Evolutionary conservation across 805 yeast genomes (phyloP).

Genomic region (Alloascoidea africana): DNA sequence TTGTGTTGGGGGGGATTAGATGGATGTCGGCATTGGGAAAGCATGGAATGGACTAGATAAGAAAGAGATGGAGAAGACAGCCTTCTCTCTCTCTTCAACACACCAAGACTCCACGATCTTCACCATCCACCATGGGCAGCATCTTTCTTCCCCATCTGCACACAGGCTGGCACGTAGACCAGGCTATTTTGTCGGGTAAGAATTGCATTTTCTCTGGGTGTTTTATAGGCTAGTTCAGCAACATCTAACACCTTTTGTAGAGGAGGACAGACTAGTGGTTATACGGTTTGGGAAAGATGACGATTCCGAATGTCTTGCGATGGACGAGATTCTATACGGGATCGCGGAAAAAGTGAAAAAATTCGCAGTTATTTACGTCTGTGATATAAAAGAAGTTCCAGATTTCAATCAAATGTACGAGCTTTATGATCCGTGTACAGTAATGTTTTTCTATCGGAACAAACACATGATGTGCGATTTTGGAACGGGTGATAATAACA

Average conservation of each 20-base stretch:
- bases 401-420: conserved; percentile 90
- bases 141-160: conserved; percentile 67
- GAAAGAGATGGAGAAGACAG: too few species aligned
- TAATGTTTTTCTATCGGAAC: conserved; percentile 88
- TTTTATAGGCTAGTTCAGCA: neutral
- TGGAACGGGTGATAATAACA: conserved; percentile 96
- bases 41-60: too few species aligned
- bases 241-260: conserved; percentile 17
- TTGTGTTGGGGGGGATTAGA: too few species aligned
- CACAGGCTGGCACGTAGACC: conserved; percentile 96
- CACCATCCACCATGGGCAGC: conserved; percentile 81
- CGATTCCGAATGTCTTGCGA: conserved; percentile 67
- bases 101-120: too few species aligned
- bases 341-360: conserved; percentile 75
- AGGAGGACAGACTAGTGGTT: conserved; percentile 77
- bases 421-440: conserved; percentile 74
- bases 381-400: conserved; percentile 80
- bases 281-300: conserved; percentile 75
- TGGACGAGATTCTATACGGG: conserved; percentile 75
- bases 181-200: conserved; percentile 61
- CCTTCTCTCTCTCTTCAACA: too few species aligned
- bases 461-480: conserved; percentile 98
- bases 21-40: too few species aligned
- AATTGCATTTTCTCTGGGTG: neutral
- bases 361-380: conserved; percentile 77